A percentile compares a stretch with the other conserved stretches of the same genome.
Conservation (phyloP, 1,139 yeast genomes). For the Candida tetrigidarum region DNA sequence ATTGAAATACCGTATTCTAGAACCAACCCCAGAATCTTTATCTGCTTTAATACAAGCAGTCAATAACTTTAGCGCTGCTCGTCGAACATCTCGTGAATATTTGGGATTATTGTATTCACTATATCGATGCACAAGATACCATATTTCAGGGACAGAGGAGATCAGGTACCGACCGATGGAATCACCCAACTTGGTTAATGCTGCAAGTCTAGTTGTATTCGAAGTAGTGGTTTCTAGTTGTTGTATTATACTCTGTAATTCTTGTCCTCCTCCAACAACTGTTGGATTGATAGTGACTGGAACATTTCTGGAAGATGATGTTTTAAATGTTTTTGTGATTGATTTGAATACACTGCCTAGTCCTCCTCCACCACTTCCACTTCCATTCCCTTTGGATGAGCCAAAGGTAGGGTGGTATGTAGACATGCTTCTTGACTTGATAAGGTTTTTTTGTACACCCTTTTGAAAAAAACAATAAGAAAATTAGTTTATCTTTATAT, state of each 20-base stretch:
- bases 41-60: constrained; percentile 59
- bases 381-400: not conserved
- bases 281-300: constrained; percentile 57
- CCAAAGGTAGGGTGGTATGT: constrained; percentile 39
- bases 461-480: no score
- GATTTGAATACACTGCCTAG: constrained; percentile 57
- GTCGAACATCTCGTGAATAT: constrained; percentile 36
- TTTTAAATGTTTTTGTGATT: constrained; percentile 54
- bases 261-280: constrained; percentile 65
- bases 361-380: constrained; percentile 32
- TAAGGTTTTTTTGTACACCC: no score
- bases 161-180: constrained; percentile 57
- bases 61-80: constrained; percentile 58
- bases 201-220: constrained; percentile 42
- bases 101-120: constrained; percentile 44
- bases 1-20: constrained; percentile 59
- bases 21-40: constrained; percentile 46
- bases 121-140: constrained; percentile 71
- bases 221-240: constrained; percentile 42
- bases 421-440: constrained; percentile 30
- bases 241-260: constrained; percentile 48
- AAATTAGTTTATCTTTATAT: no score
- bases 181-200: constrained; percentile 56
- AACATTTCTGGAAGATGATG: constrained; percentile 30
- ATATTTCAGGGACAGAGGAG: constrained; percentile 69